phyloP scores from a whole-genome alignment of 768 basidiomycete species.

The Candolleomyces aberdarensis region DNA sequence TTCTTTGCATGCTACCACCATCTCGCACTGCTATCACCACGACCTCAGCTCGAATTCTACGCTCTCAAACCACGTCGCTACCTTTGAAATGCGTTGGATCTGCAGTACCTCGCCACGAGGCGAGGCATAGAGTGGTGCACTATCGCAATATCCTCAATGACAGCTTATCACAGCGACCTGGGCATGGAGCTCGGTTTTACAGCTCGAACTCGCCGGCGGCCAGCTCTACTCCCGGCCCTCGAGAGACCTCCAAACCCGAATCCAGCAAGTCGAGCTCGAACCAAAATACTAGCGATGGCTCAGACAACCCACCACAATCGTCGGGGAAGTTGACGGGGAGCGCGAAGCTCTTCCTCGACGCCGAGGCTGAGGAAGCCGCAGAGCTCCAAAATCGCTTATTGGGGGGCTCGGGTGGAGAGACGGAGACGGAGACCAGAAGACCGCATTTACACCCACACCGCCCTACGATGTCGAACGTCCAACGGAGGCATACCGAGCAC shows the following conservation, averaged over 20 bases:
- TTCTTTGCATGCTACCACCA: no score
- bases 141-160: no score
- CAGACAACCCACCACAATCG: neutral
- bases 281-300: neutral
- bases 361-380: neutral
- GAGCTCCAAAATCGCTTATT: neutral
- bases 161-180: no score
- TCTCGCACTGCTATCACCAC: no score
- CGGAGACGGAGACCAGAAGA: neutral
- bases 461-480: slow-evolving; percentile 9
- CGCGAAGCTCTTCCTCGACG: neutral
- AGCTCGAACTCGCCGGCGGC: no score
- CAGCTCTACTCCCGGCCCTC: no score
- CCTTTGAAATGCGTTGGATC: no score
- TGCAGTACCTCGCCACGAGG: no score
- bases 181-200: no score
- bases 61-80: no score
- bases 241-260: neutral
- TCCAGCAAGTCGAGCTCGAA: neutral
- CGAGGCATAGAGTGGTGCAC: no score
- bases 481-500: slow-evolving; percentile 9
- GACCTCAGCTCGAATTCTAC: no score
- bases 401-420: neutral
- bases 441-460: neutral
- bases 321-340: slow-evolving; percentile 8